phyloP scores from a whole-genome alignment of 2,329 filamentous ascomycete genomes.

The Colletotrichum theobromicola region DNA sequence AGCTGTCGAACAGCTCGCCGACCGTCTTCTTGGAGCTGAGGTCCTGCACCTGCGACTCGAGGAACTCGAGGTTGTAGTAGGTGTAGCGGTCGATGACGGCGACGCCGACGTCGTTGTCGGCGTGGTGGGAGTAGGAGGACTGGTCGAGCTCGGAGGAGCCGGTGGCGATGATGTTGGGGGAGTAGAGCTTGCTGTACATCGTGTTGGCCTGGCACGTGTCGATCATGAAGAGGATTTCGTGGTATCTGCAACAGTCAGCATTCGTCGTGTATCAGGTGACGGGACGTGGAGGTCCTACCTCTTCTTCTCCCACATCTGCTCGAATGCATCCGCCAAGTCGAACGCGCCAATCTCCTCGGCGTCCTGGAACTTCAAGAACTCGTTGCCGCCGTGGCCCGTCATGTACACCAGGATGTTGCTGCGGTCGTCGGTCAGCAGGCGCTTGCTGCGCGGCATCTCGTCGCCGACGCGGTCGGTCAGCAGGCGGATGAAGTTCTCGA shows the following conservation, averaged over 20 bases:
- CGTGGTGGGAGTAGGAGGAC: slow-evolving; percentile 96
- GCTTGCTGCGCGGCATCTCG: slow-evolving; percentile 93
- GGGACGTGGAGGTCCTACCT: slow-evolving; percentile 55
- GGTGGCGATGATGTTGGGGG: slow-evolving; percentile 96
- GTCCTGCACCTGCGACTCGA: slow-evolving; percentile 88
- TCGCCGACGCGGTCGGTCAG: slow-evolving; percentile 93
- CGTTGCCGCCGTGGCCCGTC: slow-evolving; percentile 97
- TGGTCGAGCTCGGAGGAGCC: slow-evolving; percentile 96
- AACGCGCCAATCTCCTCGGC: slow-evolving; percentile 97
- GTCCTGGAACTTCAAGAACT: slow-evolving; percentile 98
- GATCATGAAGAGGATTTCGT: slow-evolving; percentile 99
- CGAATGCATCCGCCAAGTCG: slow-evolving; percentile 94
- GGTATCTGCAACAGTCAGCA: slow-evolving; percentile 64
- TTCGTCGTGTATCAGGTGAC: not conserved
- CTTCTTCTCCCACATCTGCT: slow-evolving; percentile 99
- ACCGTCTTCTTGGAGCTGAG: slow-evolving; percentile 87
- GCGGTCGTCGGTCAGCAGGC: slow-evolving; percentile 90
- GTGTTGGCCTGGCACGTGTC: slow-evolving; percentile 99
- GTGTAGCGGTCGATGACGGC: slow-evolving; percentile 99
- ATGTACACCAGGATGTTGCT: slow-evolving; percentile 99
- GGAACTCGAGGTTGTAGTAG: slow-evolving; percentile 97
- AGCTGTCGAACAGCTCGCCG: slow-evolving; percentile 94
- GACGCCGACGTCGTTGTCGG: slow-evolving; percentile 96
- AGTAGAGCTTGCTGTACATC: slow-evolving; percentile 98
- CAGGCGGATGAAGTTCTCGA: slow-evolving; percentile 97